phyloP scores from a whole-genome alignment of 257 asterid genomes.

The Linderniella brevidens region DNA sequence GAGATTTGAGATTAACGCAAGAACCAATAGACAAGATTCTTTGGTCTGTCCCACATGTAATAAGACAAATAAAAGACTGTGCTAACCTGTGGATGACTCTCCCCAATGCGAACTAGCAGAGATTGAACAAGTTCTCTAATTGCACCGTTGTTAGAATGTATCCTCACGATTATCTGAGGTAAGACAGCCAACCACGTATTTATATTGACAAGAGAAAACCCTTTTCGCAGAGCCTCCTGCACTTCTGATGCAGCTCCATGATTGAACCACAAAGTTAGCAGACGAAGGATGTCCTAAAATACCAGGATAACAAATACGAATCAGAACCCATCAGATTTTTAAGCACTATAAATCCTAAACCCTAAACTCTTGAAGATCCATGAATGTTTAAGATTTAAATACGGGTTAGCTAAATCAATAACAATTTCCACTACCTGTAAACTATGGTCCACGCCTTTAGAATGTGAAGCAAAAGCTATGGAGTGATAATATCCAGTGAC shows the following conservation, averaged over 20 bases:
- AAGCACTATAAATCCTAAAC: too few species aligned
- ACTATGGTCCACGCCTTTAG: constrained; percentile 98
- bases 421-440: constrained; percentile 37
- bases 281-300: constrained; percentile 89
- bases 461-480: constrained; percentile 92
- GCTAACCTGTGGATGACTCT: constrained; percentile 90
- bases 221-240: constrained; percentile 85
- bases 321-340: not conserved
- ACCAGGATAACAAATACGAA: constrained; percentile 10
- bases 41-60: too few species aligned
- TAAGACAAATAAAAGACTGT: too few species aligned
- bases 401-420: too few species aligned
- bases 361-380: too few species aligned
- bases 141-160: constrained; percentile 90
- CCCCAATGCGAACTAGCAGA: constrained; percentile 85
- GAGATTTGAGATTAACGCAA: too few species aligned
- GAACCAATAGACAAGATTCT: too few species aligned
- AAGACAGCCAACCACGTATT: constrained; percentile 98
- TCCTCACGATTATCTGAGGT: constrained; percentile 98
- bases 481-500: constrained; percentile 97
- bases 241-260: constrained; percentile 97
- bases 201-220: constrained; percentile 87
- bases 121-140: constrained; percentile 94
- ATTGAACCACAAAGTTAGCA: constrained; percentile 98
- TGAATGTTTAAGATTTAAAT: not conserved